A percentile compares a stretch with the other conserved stretches of the same genome.
Conservation (phyloP, 768 basidiomycete species). For the Panaeolus papilionaceus region DNA sequence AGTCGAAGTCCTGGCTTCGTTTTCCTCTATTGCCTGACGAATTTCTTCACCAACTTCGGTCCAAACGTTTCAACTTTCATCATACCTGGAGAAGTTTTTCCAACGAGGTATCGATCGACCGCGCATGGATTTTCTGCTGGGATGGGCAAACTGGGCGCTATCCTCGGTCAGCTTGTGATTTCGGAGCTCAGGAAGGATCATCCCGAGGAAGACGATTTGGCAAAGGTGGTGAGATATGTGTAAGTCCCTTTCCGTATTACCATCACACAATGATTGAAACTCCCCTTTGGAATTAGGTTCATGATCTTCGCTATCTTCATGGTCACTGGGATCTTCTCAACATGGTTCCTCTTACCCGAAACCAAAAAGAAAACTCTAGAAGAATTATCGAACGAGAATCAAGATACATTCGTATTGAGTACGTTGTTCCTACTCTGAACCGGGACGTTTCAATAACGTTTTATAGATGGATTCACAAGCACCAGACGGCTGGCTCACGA, state of each 20-base stretch:
- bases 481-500: not conserved
- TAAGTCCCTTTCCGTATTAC: not conserved
- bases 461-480: not conserved
- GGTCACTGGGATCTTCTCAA: slow-evolving; percentile 83
- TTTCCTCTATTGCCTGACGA: too few species aligned
- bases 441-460: too few species aligned
- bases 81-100: too few species aligned
- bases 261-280: too few species aligned
- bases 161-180: not conserved
- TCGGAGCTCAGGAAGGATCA: not conserved
- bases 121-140: too few species aligned
- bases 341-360: slow-evolving; percentile 72
- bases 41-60: too few species aligned
- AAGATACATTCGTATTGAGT: slow-evolving; percentile 60
- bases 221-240: not conserved
- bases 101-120: too few species aligned
- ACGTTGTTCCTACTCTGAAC: not conserved
- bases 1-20: not conserved
- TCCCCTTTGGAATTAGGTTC: too few species aligned
- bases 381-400: slow-evolving; percentile 75
- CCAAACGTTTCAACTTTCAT: too few species aligned
- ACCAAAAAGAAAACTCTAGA: slow-evolving; percentile 74
- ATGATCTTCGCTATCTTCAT: slow-evolving; percentile 79
- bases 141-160: too few species aligned
- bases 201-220: not conserved